These are phyloP conservation scores for Sporothrix variecibatus DNA, from an alignment of 2,329 filamentous ascomycete genomes.

Conservation along the genomic window DNA sequence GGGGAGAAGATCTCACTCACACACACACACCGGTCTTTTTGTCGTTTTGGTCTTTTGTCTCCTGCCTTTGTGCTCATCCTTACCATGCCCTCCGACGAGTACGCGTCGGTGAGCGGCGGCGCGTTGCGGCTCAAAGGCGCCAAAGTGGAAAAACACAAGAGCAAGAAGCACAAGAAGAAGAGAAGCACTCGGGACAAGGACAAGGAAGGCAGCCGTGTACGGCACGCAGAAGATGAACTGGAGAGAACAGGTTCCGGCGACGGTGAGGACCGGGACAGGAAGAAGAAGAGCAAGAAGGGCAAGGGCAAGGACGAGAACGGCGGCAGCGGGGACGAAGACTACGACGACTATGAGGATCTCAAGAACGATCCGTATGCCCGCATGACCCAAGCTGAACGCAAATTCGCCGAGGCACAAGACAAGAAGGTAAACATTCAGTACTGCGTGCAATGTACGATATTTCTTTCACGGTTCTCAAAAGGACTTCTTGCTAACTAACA, in stretches of 20 bases:
- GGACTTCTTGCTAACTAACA: slow-evolving; percentile 50
- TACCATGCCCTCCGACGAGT: slow-evolving; percentile 73
- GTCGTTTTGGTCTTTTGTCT: not conserved
- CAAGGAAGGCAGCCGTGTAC: slow-evolving; percentile 30
- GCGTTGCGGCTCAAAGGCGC: slow-evolving; percentile 84
- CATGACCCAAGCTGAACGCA: slow-evolving; percentile 84
- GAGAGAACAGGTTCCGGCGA: not conserved
- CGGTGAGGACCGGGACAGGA: not conserved
- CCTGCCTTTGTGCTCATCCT: not conserved
- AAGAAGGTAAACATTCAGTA: no score
- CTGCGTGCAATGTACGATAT: not conserved
- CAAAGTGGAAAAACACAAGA: slow-evolving; percentile 64
- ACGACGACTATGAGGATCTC: slow-evolving; percentile 36
- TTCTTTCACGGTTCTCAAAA: not conserved
- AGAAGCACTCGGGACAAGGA: slow-evolving; percentile 29
- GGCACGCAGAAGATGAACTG: slow-evolving; percentile 32
- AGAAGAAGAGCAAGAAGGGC: slow-evolving; percentile 20
- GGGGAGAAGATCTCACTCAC: not conserved
- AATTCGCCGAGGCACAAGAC: slow-evolving; percentile 76
- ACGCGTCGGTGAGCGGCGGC: slow-evolving; percentile 66
- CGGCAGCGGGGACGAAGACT: slow-evolving; percentile 32
- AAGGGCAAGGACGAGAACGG: slow-evolving; percentile 3
- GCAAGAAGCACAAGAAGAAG: slow-evolving; percentile 49
- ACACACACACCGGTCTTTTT: not conserved
- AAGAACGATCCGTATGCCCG: slow-evolving; percentile 36